Evolutionary conservation across 345 rosid genomes (phyloP), one percentile per base, ranked within the genome.

Genomic region (Aurinia saxatilis): DNA sequence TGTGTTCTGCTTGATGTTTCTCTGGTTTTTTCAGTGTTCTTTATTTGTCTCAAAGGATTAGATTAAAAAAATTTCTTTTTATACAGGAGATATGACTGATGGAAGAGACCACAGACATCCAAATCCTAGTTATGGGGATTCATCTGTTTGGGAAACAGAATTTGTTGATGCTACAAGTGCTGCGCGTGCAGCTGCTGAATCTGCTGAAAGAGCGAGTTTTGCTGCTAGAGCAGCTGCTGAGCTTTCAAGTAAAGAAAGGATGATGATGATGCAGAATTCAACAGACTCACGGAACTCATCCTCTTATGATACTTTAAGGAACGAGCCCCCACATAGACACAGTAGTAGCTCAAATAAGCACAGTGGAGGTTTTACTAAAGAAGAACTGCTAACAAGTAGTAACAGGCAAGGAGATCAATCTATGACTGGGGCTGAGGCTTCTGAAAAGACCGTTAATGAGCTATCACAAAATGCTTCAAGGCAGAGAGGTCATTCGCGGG

Each of bases 151-250:
- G 85, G 79, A 80, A 55, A 85, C 80, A 75, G 84, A 84, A 73
- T 93, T 90, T 62, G 77, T 56, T 71, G 96, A 90, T 80, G 96
- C 97, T 42, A 82, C 96, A 5, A 50, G 80, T 73, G 99, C 99
- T 69, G 97, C 97, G 27, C 95, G 74, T 65, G 92, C 86, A 40
- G 99, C 99, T 50, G 99, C 96, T 60, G 96, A 93, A 73, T 84
- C 99, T 71, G 99, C 97, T 25, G 99, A 93, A 77, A 82, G 79
- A 74, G 97, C 99, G 4, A 87, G 96, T 72, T 79, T 87, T 78
- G 99, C 99, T 75, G 97, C 99, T 23, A 77, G 87, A 66, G 96
- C 90, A 14, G 99, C 97, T 70, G 99, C 95, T 27, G 85, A 90
- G 66, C 90, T 93, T 70, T 84, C 97, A 40, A 82, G 82, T 61